These are phyloP conservation scores for Globisporangium nunn DNA, from an alignment of 352 stramenopile genomes.

Conservation along the genomic window DNA sequence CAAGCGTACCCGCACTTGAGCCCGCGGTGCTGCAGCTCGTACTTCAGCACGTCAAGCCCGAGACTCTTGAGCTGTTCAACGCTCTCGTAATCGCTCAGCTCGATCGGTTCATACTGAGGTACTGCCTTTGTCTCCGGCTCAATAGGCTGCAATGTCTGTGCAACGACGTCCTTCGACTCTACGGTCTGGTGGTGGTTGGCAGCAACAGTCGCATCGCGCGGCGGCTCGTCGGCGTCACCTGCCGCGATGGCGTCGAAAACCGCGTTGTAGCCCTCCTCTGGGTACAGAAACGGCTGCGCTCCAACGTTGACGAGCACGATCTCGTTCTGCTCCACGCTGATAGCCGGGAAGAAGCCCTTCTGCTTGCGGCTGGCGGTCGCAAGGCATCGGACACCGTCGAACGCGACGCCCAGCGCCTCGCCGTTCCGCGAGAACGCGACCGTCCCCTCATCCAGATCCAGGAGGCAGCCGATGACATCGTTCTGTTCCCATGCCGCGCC, in stretches of 20 bases:
- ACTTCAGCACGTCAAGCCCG: conserved; percentile 89
- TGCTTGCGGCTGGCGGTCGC: conserved; percentile 10
- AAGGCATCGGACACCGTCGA: conserved; percentile 31
- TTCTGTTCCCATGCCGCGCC: conserved; percentile 51
- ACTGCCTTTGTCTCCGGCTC: not conserved
- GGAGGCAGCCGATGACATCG: conserved; percentile 85
- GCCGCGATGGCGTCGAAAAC: conserved; percentile 37
- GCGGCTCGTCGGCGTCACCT: not conserved
- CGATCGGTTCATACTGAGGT: conserved; percentile 20
- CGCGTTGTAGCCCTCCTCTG: conserved; percentile 27
- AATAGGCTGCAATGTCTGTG: not conserved
- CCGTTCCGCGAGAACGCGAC: conserved; percentile 87
- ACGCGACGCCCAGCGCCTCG: conserved; percentile 51
- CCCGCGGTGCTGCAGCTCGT: conserved; percentile 84
- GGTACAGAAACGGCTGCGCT: conserved; percentile 60
- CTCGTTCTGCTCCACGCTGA: conserved; percentile 79
- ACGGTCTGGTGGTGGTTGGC: not conserved
- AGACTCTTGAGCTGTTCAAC: conserved; percentile 76
- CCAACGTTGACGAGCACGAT: conserved; percentile 84
- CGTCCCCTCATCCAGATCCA: conserved; percentile 66
- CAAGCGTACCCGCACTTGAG: conserved; percentile 93
- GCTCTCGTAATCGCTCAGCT: conserved; percentile 51
- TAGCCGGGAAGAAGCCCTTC: conserved; percentile 63
- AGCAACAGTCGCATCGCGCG: not conserved
- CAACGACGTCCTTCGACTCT: not conserved